These are phyloP conservation scores for Ceratocystis eucalypticola DNA, from an alignment of 2,329 filamentous ascomycete genomes.

Conservation along the genomic window DNA sequence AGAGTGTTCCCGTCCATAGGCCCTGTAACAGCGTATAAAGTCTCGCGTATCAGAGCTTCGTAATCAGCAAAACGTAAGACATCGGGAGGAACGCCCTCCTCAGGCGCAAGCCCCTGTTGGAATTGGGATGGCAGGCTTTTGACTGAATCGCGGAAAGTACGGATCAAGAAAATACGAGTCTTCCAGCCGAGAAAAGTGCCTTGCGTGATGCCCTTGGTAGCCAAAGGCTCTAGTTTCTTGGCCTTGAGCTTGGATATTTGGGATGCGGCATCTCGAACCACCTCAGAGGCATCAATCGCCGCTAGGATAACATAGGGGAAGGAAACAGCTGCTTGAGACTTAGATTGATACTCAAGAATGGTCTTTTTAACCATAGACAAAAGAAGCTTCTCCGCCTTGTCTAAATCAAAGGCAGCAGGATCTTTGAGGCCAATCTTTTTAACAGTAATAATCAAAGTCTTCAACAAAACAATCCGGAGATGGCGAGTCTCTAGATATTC, in stretches of 20 bases:
- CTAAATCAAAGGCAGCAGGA: constrained; percentile 21
- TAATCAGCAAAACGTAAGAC: constrained; percentile 17
- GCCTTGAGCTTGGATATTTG: constrained; percentile 21
- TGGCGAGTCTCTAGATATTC: constrained; percentile 20
- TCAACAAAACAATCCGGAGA: constrained; percentile 28
- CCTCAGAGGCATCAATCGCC: constrained; percentile 17
- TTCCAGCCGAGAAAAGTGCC: constrained; percentile 34
- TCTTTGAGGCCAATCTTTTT: constrained; percentile 23
- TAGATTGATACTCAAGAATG: constrained; percentile 17
- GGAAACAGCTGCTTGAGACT: background rate
- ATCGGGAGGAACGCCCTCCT: constrained; percentile 9
- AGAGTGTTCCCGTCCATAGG: constrained; percentile 26
- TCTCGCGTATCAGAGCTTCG: constrained; percentile 26
- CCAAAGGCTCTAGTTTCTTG: constrained; percentile 28
- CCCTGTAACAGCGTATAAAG: constrained; percentile 26
- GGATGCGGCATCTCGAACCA: constrained; percentile 10
- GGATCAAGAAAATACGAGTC: constrained; percentile 32
- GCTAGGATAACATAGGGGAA: constrained; percentile 19
- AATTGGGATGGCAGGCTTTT: constrained; percentile 3
- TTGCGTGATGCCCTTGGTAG: constrained; percentile 25
- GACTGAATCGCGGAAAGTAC: constrained; percentile 14
- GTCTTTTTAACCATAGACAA: constrained; percentile 16
- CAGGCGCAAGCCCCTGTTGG: background rate
- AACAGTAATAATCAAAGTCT: constrained; percentile 26
- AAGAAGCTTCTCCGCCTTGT: constrained; percentile 18